Evolutionary conservation across 1,284 basidiomycete species (phyloP).

Genomic region (Heterobasidion parviporum): DNA sequence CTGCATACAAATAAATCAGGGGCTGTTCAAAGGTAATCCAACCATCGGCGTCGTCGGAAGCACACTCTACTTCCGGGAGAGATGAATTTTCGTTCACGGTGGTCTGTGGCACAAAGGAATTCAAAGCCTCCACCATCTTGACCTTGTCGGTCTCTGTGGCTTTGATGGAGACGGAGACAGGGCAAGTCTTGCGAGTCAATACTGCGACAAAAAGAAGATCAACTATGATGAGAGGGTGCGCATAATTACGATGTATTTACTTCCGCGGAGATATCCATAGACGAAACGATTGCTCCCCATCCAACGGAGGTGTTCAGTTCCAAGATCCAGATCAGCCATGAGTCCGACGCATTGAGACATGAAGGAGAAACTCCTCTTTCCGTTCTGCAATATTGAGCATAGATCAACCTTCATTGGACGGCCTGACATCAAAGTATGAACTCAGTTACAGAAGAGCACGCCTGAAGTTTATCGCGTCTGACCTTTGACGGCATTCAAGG

Average conservation of each 20-base stretch:
- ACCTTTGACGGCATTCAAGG: slow-evolving; percentile 88
- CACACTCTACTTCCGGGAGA: slow-evolving; percentile 36
- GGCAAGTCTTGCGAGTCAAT: slow-evolving; percentile 56
- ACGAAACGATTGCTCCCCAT: slow-evolving; percentile 91
- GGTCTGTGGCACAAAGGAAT: slow-evolving; percentile 9
- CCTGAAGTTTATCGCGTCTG: slow-evolving; percentile 8
- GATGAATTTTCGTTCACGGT: slow-evolving; percentile 9
- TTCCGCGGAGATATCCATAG: slow-evolving; percentile 72
- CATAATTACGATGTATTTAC: slow-evolving; percentile 27
- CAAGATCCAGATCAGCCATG: slow-evolving; percentile 86
- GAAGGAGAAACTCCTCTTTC: slow-evolving; percentile 73
- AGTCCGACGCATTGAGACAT: slow-evolving; percentile 85
- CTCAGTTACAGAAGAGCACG: background rate
- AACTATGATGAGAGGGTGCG: background rate
- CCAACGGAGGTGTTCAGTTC: slow-evolving; percentile 86
- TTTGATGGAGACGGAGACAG: slow-evolving; percentile 67
- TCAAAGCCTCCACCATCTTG: slow-evolving; percentile 49
- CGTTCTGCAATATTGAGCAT: slow-evolving; percentile 70
- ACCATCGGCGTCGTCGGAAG: slow-evolving; percentile 37
- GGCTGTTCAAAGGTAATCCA: slow-evolving; percentile 70
- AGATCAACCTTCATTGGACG: slow-evolving; percentile 73
- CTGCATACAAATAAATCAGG: slow-evolving; percentile 64
- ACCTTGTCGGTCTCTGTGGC: slow-evolving; percentile 65
- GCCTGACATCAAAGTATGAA: slow-evolving; percentile 28
- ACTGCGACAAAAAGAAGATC: slow-evolving; percentile 34